Evolutionary conservation across 176 grass and related monocot genomes (phyloP).

Genomic region (Avena insularis): DNA sequence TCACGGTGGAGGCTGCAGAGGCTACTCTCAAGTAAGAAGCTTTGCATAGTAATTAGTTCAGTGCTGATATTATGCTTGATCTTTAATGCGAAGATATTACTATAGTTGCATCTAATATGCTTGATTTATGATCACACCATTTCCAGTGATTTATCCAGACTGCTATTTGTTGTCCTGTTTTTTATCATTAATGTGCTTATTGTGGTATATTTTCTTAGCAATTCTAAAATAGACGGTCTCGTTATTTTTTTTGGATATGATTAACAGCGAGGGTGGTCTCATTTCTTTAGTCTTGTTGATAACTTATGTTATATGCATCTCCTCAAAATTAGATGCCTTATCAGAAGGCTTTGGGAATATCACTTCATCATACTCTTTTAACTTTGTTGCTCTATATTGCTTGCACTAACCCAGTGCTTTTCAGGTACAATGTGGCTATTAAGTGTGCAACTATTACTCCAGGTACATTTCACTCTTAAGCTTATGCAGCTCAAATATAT

Average conservation of each 20-base stretch:
- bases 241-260: neutral
- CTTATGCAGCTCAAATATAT: constrained; percentile 38
- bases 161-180: constrained; percentile 15
- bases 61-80: neutral
- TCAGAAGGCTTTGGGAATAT: constrained; percentile 5
- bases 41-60: constrained; percentile 1
- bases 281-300: neutral
- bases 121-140: constrained; percentile 11
- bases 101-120: neutral
- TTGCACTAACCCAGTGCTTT: constrained; percentile 39
- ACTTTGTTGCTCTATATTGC: constrained; percentile 15
- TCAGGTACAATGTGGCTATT: constrained; percentile 96
- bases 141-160: neutral
- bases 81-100: neutral
- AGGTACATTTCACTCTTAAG: constrained; percentile 58
- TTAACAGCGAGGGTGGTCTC: neutral
- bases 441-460: constrained; percentile 98
- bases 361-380: neutral
- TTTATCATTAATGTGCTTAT: neutral
- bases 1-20: constrained; percentile 94
- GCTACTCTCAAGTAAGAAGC: constrained; percentile 86
- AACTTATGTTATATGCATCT: neutral
- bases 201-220: neutral
- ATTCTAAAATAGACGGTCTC: neutral
- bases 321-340: neutral